phyloP scores from a whole-genome alignment of 768 basidiomycete genomes.

The Atractiella rhizophila region DNA sequence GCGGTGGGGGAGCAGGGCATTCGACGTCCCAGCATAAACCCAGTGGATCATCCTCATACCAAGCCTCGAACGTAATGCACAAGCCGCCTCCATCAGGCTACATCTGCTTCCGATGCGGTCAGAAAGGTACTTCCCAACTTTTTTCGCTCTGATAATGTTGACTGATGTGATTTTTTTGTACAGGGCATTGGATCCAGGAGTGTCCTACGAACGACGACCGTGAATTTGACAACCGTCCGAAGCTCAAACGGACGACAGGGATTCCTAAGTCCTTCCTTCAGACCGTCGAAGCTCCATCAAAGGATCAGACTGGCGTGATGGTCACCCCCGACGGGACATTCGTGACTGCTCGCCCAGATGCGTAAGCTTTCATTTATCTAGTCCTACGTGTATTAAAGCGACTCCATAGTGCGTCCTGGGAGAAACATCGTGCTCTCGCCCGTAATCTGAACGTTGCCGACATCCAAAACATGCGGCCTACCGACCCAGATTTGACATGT shows the following conservation, averaged over 20 bases:
- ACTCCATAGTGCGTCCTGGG: conserved; percentile 59
- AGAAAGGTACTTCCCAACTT: conserved; percentile 39
- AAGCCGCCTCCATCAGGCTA: conserved; percentile 72
- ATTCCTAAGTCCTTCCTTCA: conserved; percentile 95
- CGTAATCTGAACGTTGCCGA: conserved; percentile 67
- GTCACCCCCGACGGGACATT: conserved; percentile 95
- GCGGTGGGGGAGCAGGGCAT: conserved; percentile 18
- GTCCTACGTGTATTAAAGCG: not conserved
- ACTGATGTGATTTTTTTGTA: not conserved
- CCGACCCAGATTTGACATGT: conserved; percentile 56
- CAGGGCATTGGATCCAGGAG: conserved; percentile 98
- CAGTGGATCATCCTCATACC: conserved; percentile 33
- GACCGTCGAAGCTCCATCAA: conserved; percentile 63
- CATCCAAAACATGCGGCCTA: conserved; percentile 52
- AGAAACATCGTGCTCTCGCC: conserved; percentile 46
- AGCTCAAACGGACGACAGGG: conserved; percentile 92
- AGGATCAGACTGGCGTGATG: conserved; percentile 56
- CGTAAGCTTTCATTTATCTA: conserved; percentile 32
- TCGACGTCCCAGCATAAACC: conserved; percentile 37
- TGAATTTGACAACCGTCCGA: conserved; percentile 74
- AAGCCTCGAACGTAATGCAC: conserved; percentile 31
- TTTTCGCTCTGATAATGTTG: not conserved
- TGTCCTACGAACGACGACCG: conserved; percentile 94
- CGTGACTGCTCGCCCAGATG: conserved; percentile 86
- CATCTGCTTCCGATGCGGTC: conserved; percentile 93